Percentiles rank a stretch among this genome's conserved stretches.
Conservation (phyloP, 176 grass and related monocot genomes). For the Dactylis glomerata region DNA sequence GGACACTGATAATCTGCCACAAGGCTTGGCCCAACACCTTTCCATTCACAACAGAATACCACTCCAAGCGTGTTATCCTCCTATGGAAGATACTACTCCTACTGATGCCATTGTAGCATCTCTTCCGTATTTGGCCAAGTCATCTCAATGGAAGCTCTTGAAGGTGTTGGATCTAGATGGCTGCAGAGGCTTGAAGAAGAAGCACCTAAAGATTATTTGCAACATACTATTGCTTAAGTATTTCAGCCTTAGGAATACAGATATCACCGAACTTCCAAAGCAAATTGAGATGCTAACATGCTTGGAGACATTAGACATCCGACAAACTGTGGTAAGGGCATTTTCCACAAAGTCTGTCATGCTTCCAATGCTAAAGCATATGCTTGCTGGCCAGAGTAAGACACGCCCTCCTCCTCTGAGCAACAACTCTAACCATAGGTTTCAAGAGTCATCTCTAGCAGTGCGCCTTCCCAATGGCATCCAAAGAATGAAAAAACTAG, state of each 20-base stretch:
- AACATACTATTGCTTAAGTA: slow-evolving; percentile 14
- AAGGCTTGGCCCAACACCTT: background rate
- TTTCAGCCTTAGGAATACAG: background rate
- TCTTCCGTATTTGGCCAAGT: background rate
- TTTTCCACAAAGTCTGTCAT: background rate
- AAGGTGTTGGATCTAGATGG: slow-evolving; percentile 36
- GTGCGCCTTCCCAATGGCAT: background rate
- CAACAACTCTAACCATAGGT: background rate
- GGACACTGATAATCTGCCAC: background rate
- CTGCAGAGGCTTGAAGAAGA: background rate
- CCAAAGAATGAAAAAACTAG: background rate
- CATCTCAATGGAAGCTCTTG: background rate
- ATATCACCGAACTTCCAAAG: background rate
- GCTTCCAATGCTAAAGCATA: slow-evolving; percentile 9
- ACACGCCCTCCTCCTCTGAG: background rate
- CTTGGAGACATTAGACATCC: slow-evolving; percentile 26
- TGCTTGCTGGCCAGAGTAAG: background rate
- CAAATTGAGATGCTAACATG: background rate
- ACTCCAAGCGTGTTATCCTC: background rate
- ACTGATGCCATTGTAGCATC: background rate
- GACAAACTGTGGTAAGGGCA: slow-evolving; percentile 1
- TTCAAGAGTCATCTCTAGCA: background rate
- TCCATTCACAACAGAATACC: background rate
- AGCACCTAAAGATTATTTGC: slow-evolving; percentile 10
- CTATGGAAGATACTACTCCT: background rate